Evolutionary conservation across 805 yeast species (phyloP).

Genomic region (Barnettozyma populi): DNA sequence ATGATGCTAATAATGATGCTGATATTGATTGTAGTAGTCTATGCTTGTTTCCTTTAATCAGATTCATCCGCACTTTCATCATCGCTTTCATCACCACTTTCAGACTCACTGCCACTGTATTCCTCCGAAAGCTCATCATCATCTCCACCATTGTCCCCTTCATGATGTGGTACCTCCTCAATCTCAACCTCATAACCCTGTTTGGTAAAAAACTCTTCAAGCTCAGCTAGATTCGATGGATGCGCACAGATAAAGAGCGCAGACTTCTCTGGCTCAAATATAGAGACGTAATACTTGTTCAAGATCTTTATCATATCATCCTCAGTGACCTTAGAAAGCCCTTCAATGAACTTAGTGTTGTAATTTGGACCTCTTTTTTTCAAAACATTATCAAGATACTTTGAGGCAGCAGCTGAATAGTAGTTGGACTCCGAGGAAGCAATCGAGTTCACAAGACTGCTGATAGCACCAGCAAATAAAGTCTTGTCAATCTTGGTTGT

Average conservation of each 20-base stretch:
- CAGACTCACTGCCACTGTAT: constrained; percentile 3
- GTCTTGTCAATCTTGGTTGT: constrained; percentile 46
- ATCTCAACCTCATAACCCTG: constrained; percentile 58
- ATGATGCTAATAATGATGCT: too few relatives aligned
- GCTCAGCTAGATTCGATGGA: constrained; percentile 48
- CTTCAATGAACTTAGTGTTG: constrained; percentile 45
- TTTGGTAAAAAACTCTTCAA: constrained; percentile 40
- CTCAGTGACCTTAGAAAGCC: constrained; percentile 46
- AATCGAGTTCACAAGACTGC: constrained; percentile 65
- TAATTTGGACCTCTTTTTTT: constrained; percentile 68
- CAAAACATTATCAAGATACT: constrained; percentile 61
- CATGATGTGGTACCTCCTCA: constrained; percentile 40
- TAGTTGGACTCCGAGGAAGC: constrained; percentile 66
- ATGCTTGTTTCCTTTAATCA: background rate
- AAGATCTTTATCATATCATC: constrained; percentile 47
- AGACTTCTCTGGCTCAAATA: constrained; percentile 56
- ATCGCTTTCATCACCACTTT: constrained; percentile 3
- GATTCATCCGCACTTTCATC: constrained; percentile 5
- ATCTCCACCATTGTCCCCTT: constrained; percentile 14
- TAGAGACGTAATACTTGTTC: constrained; percentile 53
- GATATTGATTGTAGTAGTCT: too few relatives aligned
- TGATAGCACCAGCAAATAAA: constrained; percentile 65
- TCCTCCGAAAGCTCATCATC: constrained; percentile 14
- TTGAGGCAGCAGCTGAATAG: constrained; percentile 58
- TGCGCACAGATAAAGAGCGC: constrained; percentile 69